Base-by-base conservation (phyloP, 805 yeast genomes). In the Candida anglica region DNA sequence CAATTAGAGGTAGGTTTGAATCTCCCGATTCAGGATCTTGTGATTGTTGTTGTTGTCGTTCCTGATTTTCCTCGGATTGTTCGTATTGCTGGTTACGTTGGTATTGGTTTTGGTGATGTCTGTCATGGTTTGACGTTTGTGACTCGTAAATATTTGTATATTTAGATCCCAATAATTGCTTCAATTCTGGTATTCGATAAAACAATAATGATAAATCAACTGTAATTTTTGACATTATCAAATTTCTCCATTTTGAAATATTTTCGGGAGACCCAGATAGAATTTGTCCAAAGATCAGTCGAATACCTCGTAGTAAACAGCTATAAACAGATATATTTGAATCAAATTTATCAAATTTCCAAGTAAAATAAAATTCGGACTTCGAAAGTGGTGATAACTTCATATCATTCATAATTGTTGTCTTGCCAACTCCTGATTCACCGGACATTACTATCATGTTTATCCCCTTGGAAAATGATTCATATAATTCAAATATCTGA, bases 351-450 rank as follows among this genome's bases (percentile, higher is more conserved):
- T 56, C 52, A 33, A 58, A 61, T 17, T 44, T 53, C 68, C 69
- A 63, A 19, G 39, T 43, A 18, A 55, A 48, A 36, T 48, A 53
- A 39, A 60, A 53, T 16, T 45, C 49, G 30, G 57, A 56, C 20
- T 52, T 50, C 1, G 62, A 44, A 8, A 62, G 42, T 4, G 71
- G 57, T 3, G 47, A 45, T 5, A 60, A 51, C 33, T 57, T 60
- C 28, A 72, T 39, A 19, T 67, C 73, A 19, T 52, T 52, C 5
- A 73, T 45, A 6, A 73, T 37, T 4, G 68, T 50, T 1, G 73
- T 54, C 44, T 71, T 72, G 1, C 79, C 79, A 5, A 57, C 47
- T 2, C 79, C 79, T 1, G 63, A 37, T 3, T 51, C 59, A 11
- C 79, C 79, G 1, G 50, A 43, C 3, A 73, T 43, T 5, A 70